phyloP scores from a whole-genome alignment of 257 asterid genomes.

The Plantago ovata region DNA sequence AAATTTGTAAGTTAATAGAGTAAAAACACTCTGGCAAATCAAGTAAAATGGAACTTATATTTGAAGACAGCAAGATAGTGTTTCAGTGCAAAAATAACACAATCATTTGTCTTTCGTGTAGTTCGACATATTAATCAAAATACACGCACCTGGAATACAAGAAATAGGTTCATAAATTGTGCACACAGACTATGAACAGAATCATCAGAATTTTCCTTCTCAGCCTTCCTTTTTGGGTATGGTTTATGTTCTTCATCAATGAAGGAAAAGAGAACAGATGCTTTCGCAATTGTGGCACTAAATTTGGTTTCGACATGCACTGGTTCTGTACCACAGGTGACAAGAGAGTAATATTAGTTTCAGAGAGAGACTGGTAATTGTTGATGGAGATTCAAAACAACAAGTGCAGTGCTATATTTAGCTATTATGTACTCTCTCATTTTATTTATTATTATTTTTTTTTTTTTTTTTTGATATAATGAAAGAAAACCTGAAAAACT shows the following conservation, averaged over 20 bases:
- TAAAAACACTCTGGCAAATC: constrained; percentile 10
- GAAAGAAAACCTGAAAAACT: too few relatives aligned
- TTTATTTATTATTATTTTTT: too few relatives aligned
- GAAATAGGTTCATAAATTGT: constrained; percentile 44
- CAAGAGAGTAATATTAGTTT: constrained; percentile 26
- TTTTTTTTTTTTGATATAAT: too few relatives aligned
- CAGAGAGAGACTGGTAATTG: constrained; percentile 14
- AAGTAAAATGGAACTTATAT: constrained; percentile 12
- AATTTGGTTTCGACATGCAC: constrained; percentile 86
- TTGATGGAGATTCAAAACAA: constrained; percentile 11
- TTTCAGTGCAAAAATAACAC: constrained; percentile 15
- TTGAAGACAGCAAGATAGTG: constrained; percentile 19
- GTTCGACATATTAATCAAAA: constrained; percentile 3
- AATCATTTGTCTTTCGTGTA: background rate
- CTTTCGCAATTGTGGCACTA: constrained; percentile 51
- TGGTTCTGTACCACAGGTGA: constrained; percentile 60
- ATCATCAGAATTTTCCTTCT: constrained; percentile 30
- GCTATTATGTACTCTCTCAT: background rate
- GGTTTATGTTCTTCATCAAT: constrained; percentile 63
- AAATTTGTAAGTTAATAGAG: constrained; percentile 29
- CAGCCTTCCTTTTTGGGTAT: constrained; percentile 29
- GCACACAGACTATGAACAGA: constrained; percentile 50
- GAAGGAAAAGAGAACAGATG: constrained; percentile 66
- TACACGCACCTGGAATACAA: constrained; percentile 57
- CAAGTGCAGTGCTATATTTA: background rate